phyloP scores from a whole-genome alignment of 257 asterid species.

The Dorcoceras hygrometricum region DNA sequence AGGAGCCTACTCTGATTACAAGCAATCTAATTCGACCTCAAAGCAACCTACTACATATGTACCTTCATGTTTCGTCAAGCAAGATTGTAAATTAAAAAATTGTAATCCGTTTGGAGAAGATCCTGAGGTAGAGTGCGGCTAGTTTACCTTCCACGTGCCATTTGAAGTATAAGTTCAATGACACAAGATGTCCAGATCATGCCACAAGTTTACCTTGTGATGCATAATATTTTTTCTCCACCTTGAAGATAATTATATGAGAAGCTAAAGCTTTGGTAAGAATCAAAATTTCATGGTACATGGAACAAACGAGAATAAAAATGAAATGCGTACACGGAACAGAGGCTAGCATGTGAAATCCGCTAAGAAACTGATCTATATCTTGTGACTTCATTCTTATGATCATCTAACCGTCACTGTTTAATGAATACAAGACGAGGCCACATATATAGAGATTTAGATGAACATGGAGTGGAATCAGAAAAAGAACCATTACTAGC shows the following conservation, averaged over 20 bases:
- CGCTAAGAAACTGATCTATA: not conserved
- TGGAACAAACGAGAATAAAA: not conserved
- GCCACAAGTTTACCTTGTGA: not conserved
- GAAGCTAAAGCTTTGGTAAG: conserved; percentile 9
- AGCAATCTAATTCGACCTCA: conserved; percentile 4
- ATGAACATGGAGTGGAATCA: not conserved
- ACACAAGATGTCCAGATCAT: not conserved
- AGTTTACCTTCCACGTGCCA: conserved; percentile 9
- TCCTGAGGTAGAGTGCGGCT: not conserved
- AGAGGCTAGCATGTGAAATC: not conserved
- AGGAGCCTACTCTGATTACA: not conserved
- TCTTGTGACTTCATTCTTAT: not conserved
- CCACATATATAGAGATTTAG: not conserved
- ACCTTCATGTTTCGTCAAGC: not conserved
- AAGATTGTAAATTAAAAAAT: not conserved
- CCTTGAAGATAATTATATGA: not conserved
- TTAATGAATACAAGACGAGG: not conserved
- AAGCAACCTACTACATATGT: not conserved
- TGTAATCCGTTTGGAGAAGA: too few relatives aligned
- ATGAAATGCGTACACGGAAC: not conserved
- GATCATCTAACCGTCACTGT: not conserved
- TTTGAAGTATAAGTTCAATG: not conserved
- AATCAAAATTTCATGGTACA: not conserved
- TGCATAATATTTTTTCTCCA: not conserved
- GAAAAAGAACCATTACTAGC: not conserved